Conservation (phyloP, 139 green algal genomes). For the Deuterostichococcus epilithicus region DNA sequence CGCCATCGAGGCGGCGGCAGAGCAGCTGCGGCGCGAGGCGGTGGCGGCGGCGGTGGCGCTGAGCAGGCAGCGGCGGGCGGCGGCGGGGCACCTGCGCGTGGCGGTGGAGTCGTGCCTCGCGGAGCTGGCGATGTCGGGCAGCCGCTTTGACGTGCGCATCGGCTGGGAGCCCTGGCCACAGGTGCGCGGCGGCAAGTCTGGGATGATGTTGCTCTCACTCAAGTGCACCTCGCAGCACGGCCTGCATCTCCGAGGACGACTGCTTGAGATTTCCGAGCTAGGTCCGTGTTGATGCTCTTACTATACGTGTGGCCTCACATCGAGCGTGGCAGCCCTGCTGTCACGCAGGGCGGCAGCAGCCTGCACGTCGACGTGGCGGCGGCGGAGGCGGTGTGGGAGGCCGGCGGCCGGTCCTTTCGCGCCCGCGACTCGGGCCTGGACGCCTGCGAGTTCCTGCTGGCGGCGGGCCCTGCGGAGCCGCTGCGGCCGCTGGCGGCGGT, state of each 20-base stretch:
- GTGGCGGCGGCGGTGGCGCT: constrained; percentile 16
- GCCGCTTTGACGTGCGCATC: constrained; percentile 68
- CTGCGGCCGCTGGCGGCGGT: constrained; percentile 62
- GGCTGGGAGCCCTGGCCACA: constrained; percentile 28
- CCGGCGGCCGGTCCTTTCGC: constrained; percentile 2
- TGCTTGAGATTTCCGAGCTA: no score
- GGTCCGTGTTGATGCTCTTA: no score
- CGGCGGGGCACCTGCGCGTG: constrained; percentile 41
- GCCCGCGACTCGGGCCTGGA: constrained; percentile 26
- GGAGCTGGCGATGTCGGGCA: constrained; percentile 64
- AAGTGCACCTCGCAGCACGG: no score
- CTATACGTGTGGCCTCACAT: no score
- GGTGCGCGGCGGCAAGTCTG: background rate
- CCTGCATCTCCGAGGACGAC: no score
- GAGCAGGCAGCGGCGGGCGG: constrained; percentile 27
- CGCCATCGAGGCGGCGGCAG: constrained; percentile 19
- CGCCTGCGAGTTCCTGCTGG: constrained; percentile 64
- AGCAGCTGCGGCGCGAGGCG: constrained; percentile 2
- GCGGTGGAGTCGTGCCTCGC: constrained; percentile 59
- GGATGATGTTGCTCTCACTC: no score
- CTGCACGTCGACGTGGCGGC: constrained; percentile 5
- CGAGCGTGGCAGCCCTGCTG: no score
- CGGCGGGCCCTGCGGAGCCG: constrained; percentile 67
- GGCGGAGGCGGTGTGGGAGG: background rate
- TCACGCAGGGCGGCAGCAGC: background rate